These are phyloP conservation scores for Rhodotorula babjevae DNA, from an alignment of 768 basidiomycete species.

Conservation along the genomic window DNA sequence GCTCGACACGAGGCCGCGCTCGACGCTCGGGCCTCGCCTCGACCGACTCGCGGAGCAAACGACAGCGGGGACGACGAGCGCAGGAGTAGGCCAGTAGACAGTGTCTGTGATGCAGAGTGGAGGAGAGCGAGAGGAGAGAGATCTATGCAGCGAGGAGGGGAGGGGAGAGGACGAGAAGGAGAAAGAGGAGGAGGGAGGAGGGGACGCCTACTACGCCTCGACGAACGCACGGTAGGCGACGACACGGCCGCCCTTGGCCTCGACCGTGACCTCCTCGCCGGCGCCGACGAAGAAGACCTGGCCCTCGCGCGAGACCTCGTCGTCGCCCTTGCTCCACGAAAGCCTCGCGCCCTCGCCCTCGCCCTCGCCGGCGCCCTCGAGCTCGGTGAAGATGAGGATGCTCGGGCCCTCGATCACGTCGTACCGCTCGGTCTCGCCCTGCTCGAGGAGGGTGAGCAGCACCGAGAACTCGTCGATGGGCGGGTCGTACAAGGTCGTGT, in stretches of 20 bases:
- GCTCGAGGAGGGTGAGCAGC: slow-evolving; percentile 57
- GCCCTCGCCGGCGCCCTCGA: slow-evolving; percentile 43
- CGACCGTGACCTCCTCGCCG: slow-evolving; percentile 57
- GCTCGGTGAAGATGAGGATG: slow-evolving; percentile 64
- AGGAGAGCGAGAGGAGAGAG: not conserved
- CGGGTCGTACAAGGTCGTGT: slow-evolving; percentile 71
- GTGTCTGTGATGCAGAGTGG: not conserved
- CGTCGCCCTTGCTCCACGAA: slow-evolving; percentile 39
- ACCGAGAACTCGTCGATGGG: slow-evolving; percentile 93
- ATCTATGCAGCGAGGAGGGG: not conserved
- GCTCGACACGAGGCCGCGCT: no score
- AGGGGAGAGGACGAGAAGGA: no score
- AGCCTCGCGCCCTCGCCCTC: slow-evolving; percentile 5
- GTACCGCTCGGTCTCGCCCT: slow-evolving; percentile 56
- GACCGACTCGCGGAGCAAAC: not conserved
- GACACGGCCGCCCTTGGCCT: slow-evolving; percentile 49
- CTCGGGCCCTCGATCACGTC: slow-evolving; percentile 73
- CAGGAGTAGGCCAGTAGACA: not conserved
- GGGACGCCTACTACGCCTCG: slow-evolving; percentile 43
- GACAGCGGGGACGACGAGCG: not conserved
- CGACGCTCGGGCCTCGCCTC: no score
- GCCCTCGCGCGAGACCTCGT: slow-evolving; percentile 57
- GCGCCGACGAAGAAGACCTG: slow-evolving; percentile 81
- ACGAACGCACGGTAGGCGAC: slow-evolving; percentile 67
- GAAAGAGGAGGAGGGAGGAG: not conserved